phyloP scores from a whole-genome alignment of 1,284 basidiomycete species.

The Ganoderma lingzhi region DNA sequence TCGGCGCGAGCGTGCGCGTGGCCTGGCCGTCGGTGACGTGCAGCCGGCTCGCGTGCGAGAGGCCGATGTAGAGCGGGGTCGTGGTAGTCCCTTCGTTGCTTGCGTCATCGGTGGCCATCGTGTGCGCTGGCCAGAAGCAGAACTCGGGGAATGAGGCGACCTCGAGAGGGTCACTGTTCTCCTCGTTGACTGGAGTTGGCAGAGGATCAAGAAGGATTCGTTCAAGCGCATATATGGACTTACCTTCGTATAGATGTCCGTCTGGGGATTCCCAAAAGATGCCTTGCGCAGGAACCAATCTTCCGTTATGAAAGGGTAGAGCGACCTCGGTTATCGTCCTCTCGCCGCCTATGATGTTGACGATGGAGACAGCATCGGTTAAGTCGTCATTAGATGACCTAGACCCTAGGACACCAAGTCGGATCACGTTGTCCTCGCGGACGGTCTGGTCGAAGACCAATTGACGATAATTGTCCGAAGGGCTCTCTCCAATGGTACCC shows the following conservation, averaged over 20 bases:
- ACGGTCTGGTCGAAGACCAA: conserved; percentile 21
- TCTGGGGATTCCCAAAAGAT: conserved; percentile 57
- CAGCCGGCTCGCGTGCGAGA: conserved; percentile 72
- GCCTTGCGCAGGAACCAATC: conserved; percentile 48
- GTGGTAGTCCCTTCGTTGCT: neutral
- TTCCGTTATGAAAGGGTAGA: conserved; percentile 50
- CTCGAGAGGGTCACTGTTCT: conserved; percentile 35
- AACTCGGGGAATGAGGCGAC: conserved; percentile 64
- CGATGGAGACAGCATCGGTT: conserved; percentile 32
- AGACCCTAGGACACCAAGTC: conserved; percentile 32
- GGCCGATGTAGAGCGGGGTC: conserved; percentile 64
- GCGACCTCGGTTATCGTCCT: conserved; percentile 28
- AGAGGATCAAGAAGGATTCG: too few relatives aligned
- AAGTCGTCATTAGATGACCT: conserved; percentile 7
- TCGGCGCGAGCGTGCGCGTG: conserved; percentile 55
- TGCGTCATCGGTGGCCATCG: conserved; percentile 23
- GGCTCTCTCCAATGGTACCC: conserved; percentile 39
- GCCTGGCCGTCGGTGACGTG: conserved; percentile 47
- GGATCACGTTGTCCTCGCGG: conserved; percentile 10
- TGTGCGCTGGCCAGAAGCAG: conserved; percentile 53
- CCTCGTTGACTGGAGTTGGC: conserved; percentile 37
- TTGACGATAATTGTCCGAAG: conserved; percentile 31
- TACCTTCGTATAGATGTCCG: conserved; percentile 64
- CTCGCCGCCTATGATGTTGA: conserved; percentile 22
- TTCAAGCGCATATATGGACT: conserved; percentile 24